A percentile compares a stretch with the other conserved stretches of the same genome.
phyloP scores from a whole-genome alignment of 2,329 filamentous ascomycete species.

The Dryadomyces sulphureus region DNA sequence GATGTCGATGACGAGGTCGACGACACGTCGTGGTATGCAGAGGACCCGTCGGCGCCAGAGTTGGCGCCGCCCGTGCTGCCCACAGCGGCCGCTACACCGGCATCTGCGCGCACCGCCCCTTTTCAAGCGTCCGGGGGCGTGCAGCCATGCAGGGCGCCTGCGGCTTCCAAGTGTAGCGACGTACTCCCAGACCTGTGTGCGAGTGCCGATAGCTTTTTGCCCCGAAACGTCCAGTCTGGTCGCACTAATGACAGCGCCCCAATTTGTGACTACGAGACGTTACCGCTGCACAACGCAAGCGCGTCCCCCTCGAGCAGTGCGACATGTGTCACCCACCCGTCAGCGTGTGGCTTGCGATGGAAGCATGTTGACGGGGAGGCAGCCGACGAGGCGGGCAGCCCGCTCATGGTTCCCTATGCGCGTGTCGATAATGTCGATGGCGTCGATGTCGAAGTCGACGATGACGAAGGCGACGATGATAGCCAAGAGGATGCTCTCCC shows the following conservation, averaged over 20 bases:
- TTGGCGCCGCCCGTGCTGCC: too few relatives aligned
- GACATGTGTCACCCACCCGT: not conserved
- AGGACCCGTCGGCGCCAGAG: not conserved
- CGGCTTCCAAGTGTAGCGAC: too few relatives aligned
- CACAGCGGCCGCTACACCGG: too few relatives aligned
- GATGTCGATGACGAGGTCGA: not conserved
- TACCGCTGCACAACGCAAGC: not conserved
- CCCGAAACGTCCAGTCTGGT: not conserved
- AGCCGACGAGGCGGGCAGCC: not conserved
- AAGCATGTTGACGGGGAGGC: not conserved
- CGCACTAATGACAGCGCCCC: not conserved
- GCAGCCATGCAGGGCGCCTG: not conserved
- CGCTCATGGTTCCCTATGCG: not conserved
- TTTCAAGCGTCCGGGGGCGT: conserved; percentile 9
- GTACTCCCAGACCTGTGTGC: too few relatives aligned
- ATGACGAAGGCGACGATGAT: conserved; percentile 10
- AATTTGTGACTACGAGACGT: not conserved
- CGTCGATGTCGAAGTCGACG: conserved; percentile 5
- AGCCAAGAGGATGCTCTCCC: conserved; percentile 24
- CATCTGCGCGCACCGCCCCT: conserved; percentile 1
- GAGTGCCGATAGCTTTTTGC: too few relatives aligned
- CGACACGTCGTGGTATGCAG: conserved; percentile 1
- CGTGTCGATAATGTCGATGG: conserved; percentile 5
- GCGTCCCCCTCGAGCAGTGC: not conserved
- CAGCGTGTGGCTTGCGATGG: too few relatives aligned